A percentile compares a stretch with the other conserved stretches of the same genome.
Conservation (phyloP, 2,329 filamentous ascomycete species). For the Penicillium olsonii region DNA sequence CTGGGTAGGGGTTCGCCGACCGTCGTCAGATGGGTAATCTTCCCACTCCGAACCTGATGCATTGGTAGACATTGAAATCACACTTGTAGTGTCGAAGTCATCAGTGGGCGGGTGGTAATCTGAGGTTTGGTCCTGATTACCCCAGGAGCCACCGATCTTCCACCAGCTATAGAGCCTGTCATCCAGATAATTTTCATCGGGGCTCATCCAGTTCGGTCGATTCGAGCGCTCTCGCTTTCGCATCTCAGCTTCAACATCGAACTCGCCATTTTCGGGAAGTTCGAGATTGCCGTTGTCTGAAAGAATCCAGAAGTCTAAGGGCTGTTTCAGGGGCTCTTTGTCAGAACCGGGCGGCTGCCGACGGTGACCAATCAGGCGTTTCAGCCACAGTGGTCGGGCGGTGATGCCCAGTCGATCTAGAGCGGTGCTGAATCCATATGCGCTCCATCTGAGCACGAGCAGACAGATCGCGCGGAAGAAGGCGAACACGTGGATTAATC, state of each 20-base stretch:
- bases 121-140: slow-evolving; percentile 75
- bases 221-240: slow-evolving; percentile 59
- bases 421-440: slow-evolving; percentile 55
- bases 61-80: slow-evolving; percentile 67
- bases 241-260: slow-evolving; percentile 81
- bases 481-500: slow-evolving; percentile 72
- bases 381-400: slow-evolving; percentile 65
- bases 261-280: slow-evolving; percentile 61
- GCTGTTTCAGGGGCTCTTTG: slow-evolving; percentile 21
- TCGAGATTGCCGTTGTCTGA: slow-evolving; percentile 56
- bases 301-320: slow-evolving; percentile 56
- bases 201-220: slow-evolving; percentile 42
- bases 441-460: slow-evolving; percentile 62
- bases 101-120: slow-evolving; percentile 66
- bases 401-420: slow-evolving; percentile 63
- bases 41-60: slow-evolving; percentile 52
- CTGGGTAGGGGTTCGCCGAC: slow-evolving; percentile 72
- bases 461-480: slow-evolving; percentile 75
- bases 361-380: slow-evolving; percentile 34
- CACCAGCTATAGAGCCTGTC: slow-evolving; percentile 80
- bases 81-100: slow-evolving; percentile 75
- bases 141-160: slow-evolving; percentile 81
- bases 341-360: slow-evolving; percentile 19
- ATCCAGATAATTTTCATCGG: slow-evolving; percentile 69
- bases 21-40: slow-evolving; percentile 49